Percentiles rank a stretch among this genome's conserved stretches.
These are phyloP conservation scores for Xylaria sp. DNA, from an alignment of 2,329 filamentous ascomycete genomes.

Conservation along the genomic window DNA sequence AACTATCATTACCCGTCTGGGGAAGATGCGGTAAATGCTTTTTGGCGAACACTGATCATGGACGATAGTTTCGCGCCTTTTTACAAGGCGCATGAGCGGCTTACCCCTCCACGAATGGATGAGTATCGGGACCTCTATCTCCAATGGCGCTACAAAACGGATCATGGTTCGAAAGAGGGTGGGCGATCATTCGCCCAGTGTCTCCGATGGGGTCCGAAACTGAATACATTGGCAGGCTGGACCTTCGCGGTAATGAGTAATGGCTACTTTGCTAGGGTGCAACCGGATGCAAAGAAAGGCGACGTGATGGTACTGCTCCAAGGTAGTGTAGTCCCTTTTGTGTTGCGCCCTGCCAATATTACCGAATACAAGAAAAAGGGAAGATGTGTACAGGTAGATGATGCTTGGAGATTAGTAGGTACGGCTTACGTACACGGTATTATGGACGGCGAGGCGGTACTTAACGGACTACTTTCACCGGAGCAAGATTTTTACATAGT, in stretches of 20 bases:
- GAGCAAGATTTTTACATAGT: too few relatives aligned
- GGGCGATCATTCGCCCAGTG: too few relatives aligned
- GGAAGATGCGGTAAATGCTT: too few relatives aligned
- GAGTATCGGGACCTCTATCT: not conserved
- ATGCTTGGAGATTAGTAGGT: not conserved
- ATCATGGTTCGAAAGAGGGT: too few relatives aligned
- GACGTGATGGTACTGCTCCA: too few relatives aligned
- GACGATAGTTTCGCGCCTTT: too few relatives aligned
- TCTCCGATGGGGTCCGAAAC: too few relatives aligned
- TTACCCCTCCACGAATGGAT: not conserved
- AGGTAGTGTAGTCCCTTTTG: not conserved
- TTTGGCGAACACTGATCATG: too few relatives aligned
- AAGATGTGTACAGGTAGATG: not conserved
- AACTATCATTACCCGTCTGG: too few relatives aligned
- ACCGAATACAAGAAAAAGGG: not conserved
- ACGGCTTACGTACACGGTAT: not conserved
- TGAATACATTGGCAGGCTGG: not conserved
- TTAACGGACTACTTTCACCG: too few relatives aligned
- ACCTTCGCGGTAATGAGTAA: not conserved
- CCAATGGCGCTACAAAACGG: not conserved
- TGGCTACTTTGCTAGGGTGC: not conserved
- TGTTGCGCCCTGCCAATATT: not conserved
- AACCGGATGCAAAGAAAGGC: not conserved
- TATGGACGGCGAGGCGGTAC: not conserved
- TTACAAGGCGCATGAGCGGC: too few relatives aligned